A percentile compares a stretch with the other conserved stretches of the same genome.
These are phyloP conservation scores for Kodamaea plutei DNA, from an alignment of 1,139 yeast genomes.

Conservation along the genomic window DNA sequence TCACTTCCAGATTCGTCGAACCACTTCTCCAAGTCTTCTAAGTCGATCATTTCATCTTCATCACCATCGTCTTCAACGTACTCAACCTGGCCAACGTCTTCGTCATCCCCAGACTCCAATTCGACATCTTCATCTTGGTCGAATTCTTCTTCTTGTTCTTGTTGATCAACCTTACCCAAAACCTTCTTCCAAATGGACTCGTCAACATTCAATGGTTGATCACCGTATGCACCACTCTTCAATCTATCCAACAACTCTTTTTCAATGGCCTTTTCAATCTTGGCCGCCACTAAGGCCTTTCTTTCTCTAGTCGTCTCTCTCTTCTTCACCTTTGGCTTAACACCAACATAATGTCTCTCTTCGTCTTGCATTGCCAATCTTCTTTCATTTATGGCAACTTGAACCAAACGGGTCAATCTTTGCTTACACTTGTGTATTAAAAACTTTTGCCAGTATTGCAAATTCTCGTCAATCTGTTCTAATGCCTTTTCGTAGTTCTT, in stretches of 20 bases:
- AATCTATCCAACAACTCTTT: conserved; percentile 90
- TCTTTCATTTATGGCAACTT: conserved; percentile 95
- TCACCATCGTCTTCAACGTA: conserved; percentile 84
- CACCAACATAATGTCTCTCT: conserved; percentile 88
- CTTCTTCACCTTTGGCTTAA: conserved; percentile 89
- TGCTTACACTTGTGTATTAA: conserved; percentile 92
- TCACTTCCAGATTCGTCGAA: conserved; percentile 61
- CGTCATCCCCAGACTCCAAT: conserved; percentile 49
- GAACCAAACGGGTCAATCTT: conserved; percentile 88
- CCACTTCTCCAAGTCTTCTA: conserved; percentile 91
- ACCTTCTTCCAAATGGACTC: conserved; percentile 95
- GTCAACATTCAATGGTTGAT: conserved; percentile 93
- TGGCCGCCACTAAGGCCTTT: conserved; percentile 94
- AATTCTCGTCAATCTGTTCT: conserved; percentile 79
- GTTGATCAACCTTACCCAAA: conserved; percentile 63
- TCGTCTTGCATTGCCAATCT: conserved; percentile 86
- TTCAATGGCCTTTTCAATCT: conserved; percentile 93
- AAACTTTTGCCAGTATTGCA: conserved; percentile 91
- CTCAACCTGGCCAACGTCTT: conserved; percentile 77
- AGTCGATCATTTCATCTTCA: conserved; percentile 84
- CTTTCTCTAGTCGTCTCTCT: conserved; percentile 93
- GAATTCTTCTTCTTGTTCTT: conserved; percentile 60
- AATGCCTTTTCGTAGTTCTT: conserved; percentile 86
- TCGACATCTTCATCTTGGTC: conserved; percentile 58
- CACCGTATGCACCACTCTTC: conserved; percentile 97